These are phyloP conservation scores for Mallotus japonicus DNA, from an alignment of 441 rosid species.

Conservation along the genomic window DNA sequence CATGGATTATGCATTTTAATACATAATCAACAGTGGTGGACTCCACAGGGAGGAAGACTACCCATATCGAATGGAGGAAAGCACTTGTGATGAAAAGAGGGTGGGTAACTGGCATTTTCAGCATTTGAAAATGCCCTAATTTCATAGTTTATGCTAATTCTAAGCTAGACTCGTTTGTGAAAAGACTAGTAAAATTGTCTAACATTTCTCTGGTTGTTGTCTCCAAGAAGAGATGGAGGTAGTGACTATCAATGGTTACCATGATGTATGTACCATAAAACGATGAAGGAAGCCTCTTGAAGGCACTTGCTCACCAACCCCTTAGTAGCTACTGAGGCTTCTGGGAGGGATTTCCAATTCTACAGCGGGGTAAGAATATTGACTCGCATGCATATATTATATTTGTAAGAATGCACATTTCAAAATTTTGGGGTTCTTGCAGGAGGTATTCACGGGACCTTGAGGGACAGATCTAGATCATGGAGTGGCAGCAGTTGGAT, in stretches of 20 bases:
- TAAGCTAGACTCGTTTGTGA: not conserved
- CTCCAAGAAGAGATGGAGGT: constrained; percentile 42
- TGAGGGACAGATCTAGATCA: constrained; percentile 74
- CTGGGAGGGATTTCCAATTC: constrained; percentile 77
- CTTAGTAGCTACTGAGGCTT: constrained; percentile 80
- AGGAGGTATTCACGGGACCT: constrained; percentile 67
- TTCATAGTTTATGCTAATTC: constrained; percentile 30
- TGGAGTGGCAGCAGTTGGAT: constrained; percentile 82
- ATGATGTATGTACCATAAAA: constrained; percentile 65
- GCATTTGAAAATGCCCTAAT: too few relatives aligned
- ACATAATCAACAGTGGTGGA: constrained; percentile 58
- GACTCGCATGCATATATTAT: not conserved
- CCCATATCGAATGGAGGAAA: constrained; percentile 78
- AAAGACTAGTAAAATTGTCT: not conserved
- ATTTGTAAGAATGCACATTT: not conserved
- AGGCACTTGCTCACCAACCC: constrained; percentile 74
- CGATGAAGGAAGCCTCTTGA: constrained; percentile 52
- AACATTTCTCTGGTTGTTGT: not conserved
- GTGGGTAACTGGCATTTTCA: constrained; percentile 22
- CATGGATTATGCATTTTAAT: constrained; percentile 76
- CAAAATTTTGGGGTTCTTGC: constrained; percentile 12
- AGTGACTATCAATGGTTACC: constrained; percentile 64
- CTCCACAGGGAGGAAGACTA: constrained; percentile 79
- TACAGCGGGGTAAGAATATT: constrained; percentile 57
- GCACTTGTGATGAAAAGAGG: constrained; percentile 58